Conservation (phyloP, 2,329 filamentous ascomycete genomes). For the Colletotrichum gloeosporioides region DNA sequence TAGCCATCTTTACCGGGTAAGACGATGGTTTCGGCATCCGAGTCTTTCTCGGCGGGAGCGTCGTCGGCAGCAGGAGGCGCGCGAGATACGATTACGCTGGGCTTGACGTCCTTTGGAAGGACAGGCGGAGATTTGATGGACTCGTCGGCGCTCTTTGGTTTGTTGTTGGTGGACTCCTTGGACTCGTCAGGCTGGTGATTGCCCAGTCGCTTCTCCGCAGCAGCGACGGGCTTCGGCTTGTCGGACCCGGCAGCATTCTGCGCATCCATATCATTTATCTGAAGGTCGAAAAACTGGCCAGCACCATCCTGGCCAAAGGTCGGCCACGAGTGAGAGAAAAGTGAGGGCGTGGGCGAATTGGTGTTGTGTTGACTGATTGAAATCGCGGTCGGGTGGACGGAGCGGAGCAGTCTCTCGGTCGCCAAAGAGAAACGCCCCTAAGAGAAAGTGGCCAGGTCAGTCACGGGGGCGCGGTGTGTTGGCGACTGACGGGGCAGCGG, state of each 20-base stretch:
- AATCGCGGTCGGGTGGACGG: not conserved
- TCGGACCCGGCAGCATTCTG: conserved; percentile 70
- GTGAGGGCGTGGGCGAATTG: conserved; percentile 8
- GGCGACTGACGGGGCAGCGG: not conserved
- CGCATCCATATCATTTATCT: conserved; percentile 73
- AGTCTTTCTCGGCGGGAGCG: conserved; percentile 61
- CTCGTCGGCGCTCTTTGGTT: conserved; percentile 8
- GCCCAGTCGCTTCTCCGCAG: conserved; percentile 49
- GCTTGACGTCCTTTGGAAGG: conserved; percentile 16
- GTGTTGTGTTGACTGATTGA: not conserved
- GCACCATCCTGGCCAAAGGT: conserved; percentile 63
- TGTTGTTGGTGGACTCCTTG: conserved; percentile 22
- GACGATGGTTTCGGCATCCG: conserved; percentile 76
- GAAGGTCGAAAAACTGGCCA: conserved; percentile 52
- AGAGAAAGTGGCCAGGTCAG: conserved; percentile 19
- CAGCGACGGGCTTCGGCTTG: conserved; percentile 64
- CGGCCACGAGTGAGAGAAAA: conserved; percentile 33
- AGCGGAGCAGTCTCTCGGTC: conserved; percentile 3
- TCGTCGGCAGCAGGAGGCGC: conserved; percentile 41
- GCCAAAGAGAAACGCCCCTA: conserved; percentile 11
- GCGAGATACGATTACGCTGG: conserved; percentile 31
- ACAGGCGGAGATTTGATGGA: conserved; percentile 14
- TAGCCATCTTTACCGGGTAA: conserved; percentile 68
- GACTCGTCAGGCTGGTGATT: conserved; percentile 26
- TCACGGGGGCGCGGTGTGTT: conserved; percentile 6